Evolutionary conservation across 2,329 filamentous ascomycete genomes (phyloP).

Genomic region (Ampelomyces quisqualis): DNA sequence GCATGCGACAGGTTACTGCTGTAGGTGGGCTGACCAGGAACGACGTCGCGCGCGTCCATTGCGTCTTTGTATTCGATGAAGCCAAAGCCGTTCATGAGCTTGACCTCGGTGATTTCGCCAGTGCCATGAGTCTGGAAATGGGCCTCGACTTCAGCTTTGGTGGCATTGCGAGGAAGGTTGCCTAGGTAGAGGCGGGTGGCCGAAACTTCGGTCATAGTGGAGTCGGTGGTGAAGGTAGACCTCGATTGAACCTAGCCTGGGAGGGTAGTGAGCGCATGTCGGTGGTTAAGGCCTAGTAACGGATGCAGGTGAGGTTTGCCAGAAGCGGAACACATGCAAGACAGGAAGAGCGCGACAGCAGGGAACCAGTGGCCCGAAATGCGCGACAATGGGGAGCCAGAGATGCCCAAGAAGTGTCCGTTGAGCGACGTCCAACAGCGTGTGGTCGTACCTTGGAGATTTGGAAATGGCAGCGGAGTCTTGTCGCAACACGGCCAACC

Average conservation of each 20-base stretch:
- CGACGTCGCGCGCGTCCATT: conserved; percentile 96
- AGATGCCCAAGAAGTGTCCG: conserved; percentile 22
- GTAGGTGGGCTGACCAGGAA: conserved; percentile 72
- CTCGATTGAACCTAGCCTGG: conserved; percentile 36
- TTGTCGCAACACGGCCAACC: conserved; percentile 20
- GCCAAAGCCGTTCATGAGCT: conserved; percentile 99
- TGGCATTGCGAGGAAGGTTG: conserved; percentile 95
- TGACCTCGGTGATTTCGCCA: conserved; percentile 97
- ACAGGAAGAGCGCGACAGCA: conserved; percentile 20
- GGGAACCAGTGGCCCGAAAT: conserved; percentile 27
- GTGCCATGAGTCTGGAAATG: conserved; percentile 96
- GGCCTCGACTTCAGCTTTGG: conserved; percentile 92
- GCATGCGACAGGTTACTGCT: conserved; percentile 7
- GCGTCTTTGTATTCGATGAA: conserved; percentile 99
- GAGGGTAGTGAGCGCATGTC: conserved; percentile 37
- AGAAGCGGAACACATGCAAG: conserved; percentile 21
- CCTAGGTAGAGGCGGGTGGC: conserved; percentile 95
- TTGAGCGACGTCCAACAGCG: conserved; percentile 23
- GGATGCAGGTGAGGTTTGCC: conserved; percentile 26
- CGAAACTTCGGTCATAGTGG: conserved; percentile 78
- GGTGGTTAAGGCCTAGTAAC: conserved; percentile 28
- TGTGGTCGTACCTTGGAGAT: conserved; percentile 31
- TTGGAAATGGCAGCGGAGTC: conserved; percentile 11
- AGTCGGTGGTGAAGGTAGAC: conserved; percentile 15
- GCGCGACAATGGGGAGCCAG: conserved; percentile 29